These are phyloP conservation scores for Puccinia brachypodii DNA, from an alignment of 1,284 basidiomycete genomes.

Conservation along the genomic window DNA sequence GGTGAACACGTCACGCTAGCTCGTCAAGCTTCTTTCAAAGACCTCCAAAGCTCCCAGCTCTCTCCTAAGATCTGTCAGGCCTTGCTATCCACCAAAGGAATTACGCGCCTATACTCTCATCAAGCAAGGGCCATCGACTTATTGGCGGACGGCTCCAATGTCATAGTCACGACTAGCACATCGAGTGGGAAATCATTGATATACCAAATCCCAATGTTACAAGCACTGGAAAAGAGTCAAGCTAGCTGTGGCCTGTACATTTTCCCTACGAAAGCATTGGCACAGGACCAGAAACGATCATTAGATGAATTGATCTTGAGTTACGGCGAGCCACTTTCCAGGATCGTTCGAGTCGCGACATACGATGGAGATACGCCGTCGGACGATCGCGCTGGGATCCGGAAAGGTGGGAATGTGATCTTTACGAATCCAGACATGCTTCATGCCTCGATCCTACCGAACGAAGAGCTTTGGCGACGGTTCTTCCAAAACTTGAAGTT, in stretches of 20 bases:
- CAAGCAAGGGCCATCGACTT: constrained; percentile 75
- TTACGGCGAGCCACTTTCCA: constrained; percentile 66
- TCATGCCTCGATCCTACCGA: constrained; percentile 78
- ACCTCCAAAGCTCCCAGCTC: constrained; percentile 62
- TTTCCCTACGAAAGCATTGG: constrained; percentile 90
- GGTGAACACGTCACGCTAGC: constrained; percentile 16
- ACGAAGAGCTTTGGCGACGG: constrained; percentile 80
- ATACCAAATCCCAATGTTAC: constrained; percentile 74
- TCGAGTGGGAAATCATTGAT: constrained; percentile 90
- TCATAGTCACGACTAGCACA: constrained; percentile 86
- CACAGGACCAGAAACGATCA: constrained; percentile 78
- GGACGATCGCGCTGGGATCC: constrained; percentile 61
- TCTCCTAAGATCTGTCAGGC: constrained; percentile 66
- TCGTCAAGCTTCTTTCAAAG: constrained; percentile 58
- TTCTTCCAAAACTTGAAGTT: constrained; percentile 69
- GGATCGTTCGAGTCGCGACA: constrained; percentile 66
- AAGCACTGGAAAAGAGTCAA: constrained; percentile 67
- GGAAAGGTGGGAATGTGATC: constrained; percentile 59
- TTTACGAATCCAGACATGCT: constrained; percentile 71
- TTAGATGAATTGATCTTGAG: constrained; percentile 68
- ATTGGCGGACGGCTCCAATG: constrained; percentile 66
- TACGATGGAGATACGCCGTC: constrained; percentile 86
- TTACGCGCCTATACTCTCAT: constrained; percentile 71
- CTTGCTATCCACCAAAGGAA: constrained; percentile 66
- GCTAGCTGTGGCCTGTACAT: constrained; percentile 75